Conservation (phyloP, 768 basidiomycete genomes). For the Rhodotorula kratochvilovae region DNA sequence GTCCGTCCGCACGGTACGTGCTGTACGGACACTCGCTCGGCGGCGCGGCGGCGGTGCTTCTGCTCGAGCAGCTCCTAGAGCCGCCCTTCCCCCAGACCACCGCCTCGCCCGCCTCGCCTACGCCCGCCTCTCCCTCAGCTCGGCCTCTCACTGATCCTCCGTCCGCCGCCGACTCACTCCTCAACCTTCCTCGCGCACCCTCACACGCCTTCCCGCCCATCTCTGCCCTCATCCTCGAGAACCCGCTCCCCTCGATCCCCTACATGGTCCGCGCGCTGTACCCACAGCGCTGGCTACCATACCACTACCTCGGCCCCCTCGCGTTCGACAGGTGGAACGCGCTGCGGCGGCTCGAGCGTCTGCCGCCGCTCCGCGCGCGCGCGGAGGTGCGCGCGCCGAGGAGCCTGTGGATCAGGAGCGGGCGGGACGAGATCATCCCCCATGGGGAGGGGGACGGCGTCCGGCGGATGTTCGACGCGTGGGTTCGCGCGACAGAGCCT, state of each 20-base stretch:
- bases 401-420: conserved; percentile 51
- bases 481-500: not conserved
- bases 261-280: conserved; percentile 55
- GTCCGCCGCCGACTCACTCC: too few relatives aligned
- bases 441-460: conserved; percentile 41
- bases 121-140: not conserved
- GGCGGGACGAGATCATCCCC: conserved; percentile 55
- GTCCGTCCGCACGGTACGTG: conserved; percentile 1
- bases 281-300: conserved; percentile 54
- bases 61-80: conserved; percentile 45
- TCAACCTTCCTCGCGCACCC: too few relatives aligned
- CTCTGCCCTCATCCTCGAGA: conserved; percentile 54
- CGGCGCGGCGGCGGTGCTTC: conserved; percentile 51
- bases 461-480: conserved; percentile 15
- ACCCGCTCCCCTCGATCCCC: conserved; percentile 54
- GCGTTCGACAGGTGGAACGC: conserved; percentile 56
- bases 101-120: not conserved
- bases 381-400: conserved; percentile 29
- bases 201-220: conserved; percentile 2
- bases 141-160: not conserved
- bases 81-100: not conserved
- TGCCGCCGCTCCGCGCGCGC: conserved; percentile 31
- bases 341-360: conserved; percentile 41
- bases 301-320: conserved; percentile 53
- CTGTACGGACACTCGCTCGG: conserved; percentile 55